These are phyloP conservation scores for Spongispora temasekensis DNA, from an alignment of 1,284 basidiomycete species.

Conservation along the genomic window DNA sequence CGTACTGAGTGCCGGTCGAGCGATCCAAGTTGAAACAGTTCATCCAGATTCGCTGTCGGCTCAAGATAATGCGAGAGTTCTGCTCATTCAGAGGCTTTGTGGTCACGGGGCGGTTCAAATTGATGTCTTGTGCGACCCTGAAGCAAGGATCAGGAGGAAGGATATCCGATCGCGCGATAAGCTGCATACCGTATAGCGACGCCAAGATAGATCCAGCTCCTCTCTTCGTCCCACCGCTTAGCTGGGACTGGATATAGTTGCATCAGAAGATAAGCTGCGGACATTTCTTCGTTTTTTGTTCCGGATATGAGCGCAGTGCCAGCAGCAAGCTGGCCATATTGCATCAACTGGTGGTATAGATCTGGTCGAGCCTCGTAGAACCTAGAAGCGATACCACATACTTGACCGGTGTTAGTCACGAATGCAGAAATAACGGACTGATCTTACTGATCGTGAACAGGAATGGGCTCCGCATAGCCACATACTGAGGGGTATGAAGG, in stretches of 20 bases:
- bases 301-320: constrained; percentile 72
- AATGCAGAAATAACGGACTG: neutral
- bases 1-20: constrained; percentile 80
- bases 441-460: constrained; percentile 78
- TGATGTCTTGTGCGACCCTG: constrained; percentile 81
- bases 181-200: constrained; percentile 65
- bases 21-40: constrained; percentile 87
- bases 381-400: constrained; percentile 77
- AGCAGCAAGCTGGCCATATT: constrained; percentile 71
- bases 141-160: constrained; percentile 3
- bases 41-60: constrained; percentile 85
- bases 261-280: constrained; percentile 71
- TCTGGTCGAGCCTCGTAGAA: constrained; percentile 66
- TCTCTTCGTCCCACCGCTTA: constrained; percentile 76
- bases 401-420: constrained; percentile 38
- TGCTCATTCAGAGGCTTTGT: constrained; percentile 67
- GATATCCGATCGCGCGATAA: neutral
- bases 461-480: constrained; percentile 73
- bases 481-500: constrained; percentile 74
- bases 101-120: constrained; percentile 75
- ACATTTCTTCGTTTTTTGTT: constrained; percentile 74
- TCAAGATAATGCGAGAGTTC: constrained; percentile 80
- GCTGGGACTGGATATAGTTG: constrained; percentile 74
- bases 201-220: constrained; percentile 78
- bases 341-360: constrained; percentile 67